phyloP scores from a whole-genome alignment of 306 rosid species.

The Myrica gale region DNA sequence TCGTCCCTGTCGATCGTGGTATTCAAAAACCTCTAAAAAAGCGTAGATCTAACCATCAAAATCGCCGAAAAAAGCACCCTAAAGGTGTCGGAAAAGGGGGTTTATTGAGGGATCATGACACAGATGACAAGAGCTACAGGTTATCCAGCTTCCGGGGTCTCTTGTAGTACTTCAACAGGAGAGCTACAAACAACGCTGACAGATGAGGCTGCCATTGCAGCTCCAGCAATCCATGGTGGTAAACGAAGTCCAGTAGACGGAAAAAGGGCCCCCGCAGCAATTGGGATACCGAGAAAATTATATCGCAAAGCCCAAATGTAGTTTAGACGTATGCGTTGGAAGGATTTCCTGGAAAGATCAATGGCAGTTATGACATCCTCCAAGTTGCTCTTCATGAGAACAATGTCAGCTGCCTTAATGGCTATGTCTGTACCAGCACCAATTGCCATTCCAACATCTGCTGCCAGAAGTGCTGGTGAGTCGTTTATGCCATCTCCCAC shows the following conservation, averaged over 20 bases:
- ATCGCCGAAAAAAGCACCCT: no score
- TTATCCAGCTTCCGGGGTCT: conserved; percentile 58
- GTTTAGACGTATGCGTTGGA: conserved; percentile 57
- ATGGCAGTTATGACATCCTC: conserved; percentile 77
- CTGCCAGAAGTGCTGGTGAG: conserved; percentile 80
- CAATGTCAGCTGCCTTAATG: conserved; percentile 88
- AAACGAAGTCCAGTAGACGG: conserved; percentile 57
- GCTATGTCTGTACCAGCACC: conserved; percentile 90
- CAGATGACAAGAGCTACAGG: no score
- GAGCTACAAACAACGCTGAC: conserved; percentile 78
- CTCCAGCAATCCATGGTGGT: conserved; percentile 94
- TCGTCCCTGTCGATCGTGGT: no score
- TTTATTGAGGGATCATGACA: no score
- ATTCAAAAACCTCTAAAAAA: no score
- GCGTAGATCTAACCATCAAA: no score
- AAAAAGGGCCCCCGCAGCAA: conserved; percentile 64
- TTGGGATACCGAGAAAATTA: conserved; percentile 69
- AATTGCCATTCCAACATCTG: conserved; percentile 84
- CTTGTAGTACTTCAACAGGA: conserved; percentile 61
- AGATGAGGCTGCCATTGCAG: conserved; percentile 94
- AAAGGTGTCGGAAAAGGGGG: no score
- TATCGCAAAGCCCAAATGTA: conserved; percentile 80
- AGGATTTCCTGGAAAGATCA: conserved; percentile 72
- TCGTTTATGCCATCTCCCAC: conserved; percentile 91
- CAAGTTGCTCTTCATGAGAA: conserved; percentile 74